phyloP scores from a whole-genome alignment of 1,284 basidiomycete genomes.

The Taiwanofungus camphoratus region DNA sequence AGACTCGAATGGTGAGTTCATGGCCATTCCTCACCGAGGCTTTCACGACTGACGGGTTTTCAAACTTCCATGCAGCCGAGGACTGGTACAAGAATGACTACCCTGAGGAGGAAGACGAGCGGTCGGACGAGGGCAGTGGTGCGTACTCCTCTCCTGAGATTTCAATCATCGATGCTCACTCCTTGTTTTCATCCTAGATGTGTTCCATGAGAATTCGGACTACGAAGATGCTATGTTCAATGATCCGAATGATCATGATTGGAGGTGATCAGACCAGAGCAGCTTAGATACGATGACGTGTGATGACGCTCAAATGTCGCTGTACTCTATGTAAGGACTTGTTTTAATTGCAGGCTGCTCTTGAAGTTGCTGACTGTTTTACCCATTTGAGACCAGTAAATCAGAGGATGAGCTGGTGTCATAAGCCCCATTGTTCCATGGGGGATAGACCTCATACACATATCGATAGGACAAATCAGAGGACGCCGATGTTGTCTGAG shows the following conservation, averaged over 20 bases:
- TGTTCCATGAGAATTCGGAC: slow-evolving; percentile 18
- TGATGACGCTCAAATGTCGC: no score
- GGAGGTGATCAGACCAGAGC: no score
- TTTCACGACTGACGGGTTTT: neutral
- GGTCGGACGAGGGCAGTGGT: slow-evolving; percentile 39
- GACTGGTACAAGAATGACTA: slow-evolving; percentile 81
- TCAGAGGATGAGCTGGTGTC: no score
- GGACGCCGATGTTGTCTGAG: no score
- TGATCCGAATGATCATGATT: slow-evolving; percentile 30
- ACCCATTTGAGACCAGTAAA: no score
- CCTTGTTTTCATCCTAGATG: slow-evolving; percentile 10
- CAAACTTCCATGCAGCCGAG: slow-evolving; percentile 46
- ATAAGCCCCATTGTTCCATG: no score
- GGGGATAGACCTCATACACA: no score
- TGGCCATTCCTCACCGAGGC: slow-evolving; percentile 1
- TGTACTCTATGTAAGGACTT: no score
- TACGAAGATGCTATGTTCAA: slow-evolving; percentile 11
- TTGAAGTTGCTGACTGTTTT: no score
- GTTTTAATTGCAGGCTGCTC: no score
- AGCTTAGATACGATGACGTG: no score
- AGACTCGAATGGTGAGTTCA: slow-evolving; percentile 64
- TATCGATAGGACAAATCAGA: no score
- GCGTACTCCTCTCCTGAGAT: slow-evolving; percentile 1
- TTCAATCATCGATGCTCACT: neutral
- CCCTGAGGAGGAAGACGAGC: slow-evolving; percentile 58